Evolutionary conservation across 2,329 filamentous ascomycete species (phyloP), one percentile per base, ranked within the genome.

Genomic region (Nectriaceae sp.): DNA sequence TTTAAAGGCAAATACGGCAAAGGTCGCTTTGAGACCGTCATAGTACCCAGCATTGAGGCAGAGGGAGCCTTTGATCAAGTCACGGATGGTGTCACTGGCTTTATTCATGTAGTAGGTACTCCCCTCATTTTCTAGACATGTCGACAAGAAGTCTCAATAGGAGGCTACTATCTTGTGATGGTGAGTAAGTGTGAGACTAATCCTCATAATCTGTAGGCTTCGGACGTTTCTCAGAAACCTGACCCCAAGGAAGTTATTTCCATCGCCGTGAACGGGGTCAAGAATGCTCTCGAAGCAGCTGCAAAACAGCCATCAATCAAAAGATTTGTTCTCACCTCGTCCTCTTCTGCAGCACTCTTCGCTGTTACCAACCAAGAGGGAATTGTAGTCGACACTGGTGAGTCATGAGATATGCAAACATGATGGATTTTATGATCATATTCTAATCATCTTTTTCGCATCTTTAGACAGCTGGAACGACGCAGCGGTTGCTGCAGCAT

Each of bases 271-370:
- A 39, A 50, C 1, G 64, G 62, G 36, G 53, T 63, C 0, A 41
- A 50, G 3, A 47, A 54, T 18, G 46, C 68, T 11, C 56, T 74
- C n/a, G 54, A 65, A 11, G 59, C 68, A 2, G 69, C 68, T 1
- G 53, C 56, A 5, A 52, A 44, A 10, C 55, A 66, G 21, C 53
- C 65, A 0, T 58, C 58, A 13, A 59, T 77, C 2, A 66, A 64
- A 44, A 62, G 69, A 3, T 66, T 75, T 24, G 70, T 75, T 4
- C 54, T 70, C 31, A 75, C 72, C 0, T 70, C 67, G 16, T 72
- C 70, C 1, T 62, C 66, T 0, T 53, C 57, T 2, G 56, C 65
- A 0, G 50, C 49, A 4, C 42, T 62, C 3, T 55, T 47, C 3
- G 52, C 55, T 1, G 46, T 59, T 4, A 55, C 57, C 3, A 49